A percentile compares a stretch with the other conserved stretches of the same genome.
Evolutionary conservation across 2,329 filamentous ascomycete genomes (phyloP).

Genomic region (Diaporthe nobilis): DNA sequence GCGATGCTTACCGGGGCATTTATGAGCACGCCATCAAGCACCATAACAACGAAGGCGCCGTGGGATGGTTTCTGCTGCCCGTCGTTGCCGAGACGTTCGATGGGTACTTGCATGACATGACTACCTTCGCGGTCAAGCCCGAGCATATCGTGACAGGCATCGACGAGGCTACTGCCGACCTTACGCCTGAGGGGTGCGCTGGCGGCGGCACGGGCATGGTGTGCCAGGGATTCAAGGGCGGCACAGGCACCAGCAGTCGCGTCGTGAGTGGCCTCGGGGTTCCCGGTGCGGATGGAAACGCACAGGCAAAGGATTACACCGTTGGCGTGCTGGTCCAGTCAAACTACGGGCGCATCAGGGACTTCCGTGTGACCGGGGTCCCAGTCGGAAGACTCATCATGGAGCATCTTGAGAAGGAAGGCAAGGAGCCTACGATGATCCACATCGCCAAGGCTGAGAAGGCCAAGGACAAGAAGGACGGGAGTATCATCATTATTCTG

Average conservation of each 20-base stretch:
- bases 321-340: constrained; percentile 75
- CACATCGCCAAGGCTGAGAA: constrained; percentile 48
- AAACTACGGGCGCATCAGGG: constrained; percentile 72
- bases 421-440: constrained; percentile 45
- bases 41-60: constrained; percentile 57
- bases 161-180: constrained; percentile 61
- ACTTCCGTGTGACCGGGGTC: constrained; percentile 72
- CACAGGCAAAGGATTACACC: constrained; percentile 61
- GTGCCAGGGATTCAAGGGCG: constrained; percentile 76
- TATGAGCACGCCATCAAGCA: constrained; percentile 68
- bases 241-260: constrained; percentile 74
- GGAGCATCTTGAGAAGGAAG: constrained; percentile 54
- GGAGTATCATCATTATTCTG: constrained; percentile 72
- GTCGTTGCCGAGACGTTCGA: constrained; percentile 76
- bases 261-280: constrained; percentile 62
- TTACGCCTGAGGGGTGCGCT: constrained; percentile 72
- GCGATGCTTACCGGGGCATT: constrained; percentile 71
- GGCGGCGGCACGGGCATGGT: constrained; percentile 80
- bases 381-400: constrained; percentile 72
- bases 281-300: constrained; percentile 48
- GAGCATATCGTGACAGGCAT: constrained; percentile 69
- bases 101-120: constrained; percentile 71
- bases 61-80: constrained; percentile 69
- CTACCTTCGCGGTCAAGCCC: constrained; percentile 67
- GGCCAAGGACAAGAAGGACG: constrained; percentile 68